These are phyloP conservation scores for Xeromyces bisporus DNA, from an alignment of 495 filamentous ascomycete genomes.

Conservation along the genomic window DNA sequence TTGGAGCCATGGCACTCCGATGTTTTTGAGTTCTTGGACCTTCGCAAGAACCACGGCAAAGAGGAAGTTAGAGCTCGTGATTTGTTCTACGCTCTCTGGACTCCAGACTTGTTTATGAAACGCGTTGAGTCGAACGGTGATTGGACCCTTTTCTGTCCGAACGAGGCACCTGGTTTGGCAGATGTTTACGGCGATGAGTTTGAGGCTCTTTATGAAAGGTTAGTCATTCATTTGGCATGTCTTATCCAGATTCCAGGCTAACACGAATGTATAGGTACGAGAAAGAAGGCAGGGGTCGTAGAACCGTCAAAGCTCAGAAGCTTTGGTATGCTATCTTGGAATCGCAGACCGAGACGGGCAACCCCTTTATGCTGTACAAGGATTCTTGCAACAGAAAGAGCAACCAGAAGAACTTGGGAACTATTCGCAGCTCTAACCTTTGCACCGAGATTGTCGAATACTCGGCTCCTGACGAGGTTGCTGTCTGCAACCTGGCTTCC, in stretches of 20 bases:
- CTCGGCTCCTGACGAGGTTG: constrained; percentile 90
- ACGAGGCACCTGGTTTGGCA: constrained; percentile 83
- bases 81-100: constrained; percentile 96
- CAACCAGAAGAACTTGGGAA: constrained; percentile 98
- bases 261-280: constrained; percentile 45
- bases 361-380: constrained; percentile 99
- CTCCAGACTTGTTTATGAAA: constrained; percentile 98
- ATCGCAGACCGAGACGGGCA: constrained; percentile 95
- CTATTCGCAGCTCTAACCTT: constrained; percentile 93
- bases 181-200: constrained; percentile 97
- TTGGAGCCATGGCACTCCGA: constrained; percentile 99
- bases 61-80: constrained; percentile 94
- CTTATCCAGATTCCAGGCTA: constrained; percentile 2
- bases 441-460: constrained; percentile 99
- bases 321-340: constrained; percentile 97
- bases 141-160: constrained; percentile 96
- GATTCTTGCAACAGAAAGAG: constrained; percentile 95
- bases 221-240: constrained; percentile 1
- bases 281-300: constrained; percentile 70
- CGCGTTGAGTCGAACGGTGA: constrained; percentile 87
- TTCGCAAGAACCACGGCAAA: constrained; percentile 98
- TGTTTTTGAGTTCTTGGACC: constrained; percentile 90
- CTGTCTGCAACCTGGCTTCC: constrained; percentile 95
- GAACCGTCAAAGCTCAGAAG: constrained; percentile 91
- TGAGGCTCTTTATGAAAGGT: constrained; percentile 78